Percentiles rank a stretch among this genome's conserved stretches.
Conservation (phyloP, 306 rosid species). For the Malus domestica region ASM211411v1 NC_041793.1:39581501-39582000, state of each 20-base stretch:
- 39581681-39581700: not conserved
- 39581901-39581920: not conserved
- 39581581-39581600: not conserved
- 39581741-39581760: not conserved
- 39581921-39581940: not conserved
- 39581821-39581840: too few species aligned
- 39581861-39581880: not conserved
- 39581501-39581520: conserved; percentile 16
- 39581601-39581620: not conserved
- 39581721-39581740: not conserved
- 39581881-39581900: not conserved
- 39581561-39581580: conserved; percentile 26
- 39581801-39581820: too few species aligned
- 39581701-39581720: not conserved
- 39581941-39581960: not conserved
- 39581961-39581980: not conserved
- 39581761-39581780: too few species aligned
- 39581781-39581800: too few species aligned
- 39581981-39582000: not conserved
- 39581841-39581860: not conserved
- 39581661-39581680: not conserved
- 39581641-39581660: conserved; percentile 1
- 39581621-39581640: not conserved
- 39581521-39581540: conserved; percentile 30
- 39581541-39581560: conserved; percentile 11